Conservation (phyloP, 2,329 filamentous ascomycete species). For the Didymella pomorum region DNA sequence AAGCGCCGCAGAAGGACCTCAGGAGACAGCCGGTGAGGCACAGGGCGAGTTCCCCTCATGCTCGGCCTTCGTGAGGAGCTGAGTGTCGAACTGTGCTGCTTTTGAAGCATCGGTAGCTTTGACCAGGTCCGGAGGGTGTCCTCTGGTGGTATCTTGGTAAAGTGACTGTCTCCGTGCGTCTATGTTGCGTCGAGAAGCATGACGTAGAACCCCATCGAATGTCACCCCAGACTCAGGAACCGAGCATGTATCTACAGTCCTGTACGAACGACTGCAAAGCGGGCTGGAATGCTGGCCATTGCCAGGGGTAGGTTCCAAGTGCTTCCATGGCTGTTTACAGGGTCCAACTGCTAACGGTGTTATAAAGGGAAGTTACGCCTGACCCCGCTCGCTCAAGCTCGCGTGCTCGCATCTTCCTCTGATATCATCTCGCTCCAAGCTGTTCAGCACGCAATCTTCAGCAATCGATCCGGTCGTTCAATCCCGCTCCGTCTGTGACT, state of each 20-base stretch:
- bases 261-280: not conserved
- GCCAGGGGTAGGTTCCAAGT: constrained; percentile 15
- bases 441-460: constrained; percentile 5
- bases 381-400: constrained; percentile 22
- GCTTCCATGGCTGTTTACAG: constrained; percentile 14
- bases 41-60: constrained; percentile 2
- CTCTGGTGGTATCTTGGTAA: not conserved
- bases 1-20: constrained; percentile 19
- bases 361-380: constrained; percentile 22
- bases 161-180: not conserved
- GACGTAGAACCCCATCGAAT: constrained; percentile 12
- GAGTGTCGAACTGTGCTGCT: not conserved
- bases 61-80: constrained; percentile 2
- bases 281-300: constrained; percentile 11
- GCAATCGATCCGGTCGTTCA: constrained; percentile 3
- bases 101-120: not conserved
- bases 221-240: constrained; percentile 11
- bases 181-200: constrained; percentile 1
- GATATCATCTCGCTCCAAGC: constrained; percentile 26
- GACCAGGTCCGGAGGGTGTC: not conserved
- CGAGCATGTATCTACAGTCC: not conserved
- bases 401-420: constrained; percentile 25
- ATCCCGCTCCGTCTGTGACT: constrained; percentile 8
- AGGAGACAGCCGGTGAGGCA: constrained; percentile 2
- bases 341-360: constrained; percentile 15